Evolutionary conservation across 768 basidiomycete species (phyloP).

Genomic region (Asterophora parasitica): DNA sequence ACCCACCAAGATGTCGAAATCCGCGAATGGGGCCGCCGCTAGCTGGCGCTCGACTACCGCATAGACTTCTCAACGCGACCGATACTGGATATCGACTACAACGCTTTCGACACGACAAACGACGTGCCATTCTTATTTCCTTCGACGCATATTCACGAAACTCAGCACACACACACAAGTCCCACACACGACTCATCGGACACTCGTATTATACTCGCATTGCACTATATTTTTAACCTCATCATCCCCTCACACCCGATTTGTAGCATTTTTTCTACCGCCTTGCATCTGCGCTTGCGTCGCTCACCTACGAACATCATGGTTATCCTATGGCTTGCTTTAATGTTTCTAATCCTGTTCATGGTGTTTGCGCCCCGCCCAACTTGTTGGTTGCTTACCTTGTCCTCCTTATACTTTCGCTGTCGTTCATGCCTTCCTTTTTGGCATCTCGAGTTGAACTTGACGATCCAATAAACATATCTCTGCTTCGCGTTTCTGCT

Average conservation of each 20-base stretch:
- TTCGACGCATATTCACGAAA: slow-evolving; percentile 17
- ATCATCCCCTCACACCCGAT: background rate
- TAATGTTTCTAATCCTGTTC: slow-evolving; percentile 9
- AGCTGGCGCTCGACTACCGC: slow-evolving; percentile 59
- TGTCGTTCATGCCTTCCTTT: background rate
- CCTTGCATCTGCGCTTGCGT: slow-evolving; percentile 5
- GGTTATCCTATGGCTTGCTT: slow-evolving; percentile 11
- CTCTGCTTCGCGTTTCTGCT: background rate
- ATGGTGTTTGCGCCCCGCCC: background rate
- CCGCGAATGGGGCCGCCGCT: slow-evolving; percentile 28
- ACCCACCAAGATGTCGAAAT: slow-evolving; percentile 20
- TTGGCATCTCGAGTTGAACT: slow-evolving; percentile 7
- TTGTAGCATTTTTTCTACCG: slow-evolving; percentile 9
- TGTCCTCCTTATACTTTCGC: background rate
- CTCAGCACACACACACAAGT: slow-evolving; percentile 10
- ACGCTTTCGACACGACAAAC: slow-evolving; percentile 14
- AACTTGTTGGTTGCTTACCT: background rate
- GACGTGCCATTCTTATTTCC: slow-evolving; percentile 13
- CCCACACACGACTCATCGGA: slow-evolving; percentile 12
- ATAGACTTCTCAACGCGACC: slow-evolving; percentile 23
- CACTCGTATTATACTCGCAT: slow-evolving; percentile 4
- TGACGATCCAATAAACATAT: background rate
- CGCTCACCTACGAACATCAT: slow-evolving; percentile 7
- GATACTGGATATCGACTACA: slow-evolving; percentile 12
- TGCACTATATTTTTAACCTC: slow-evolving; percentile 7